Conservation (phyloP, 805 yeast genomes). For the Candida takata region DNA sequence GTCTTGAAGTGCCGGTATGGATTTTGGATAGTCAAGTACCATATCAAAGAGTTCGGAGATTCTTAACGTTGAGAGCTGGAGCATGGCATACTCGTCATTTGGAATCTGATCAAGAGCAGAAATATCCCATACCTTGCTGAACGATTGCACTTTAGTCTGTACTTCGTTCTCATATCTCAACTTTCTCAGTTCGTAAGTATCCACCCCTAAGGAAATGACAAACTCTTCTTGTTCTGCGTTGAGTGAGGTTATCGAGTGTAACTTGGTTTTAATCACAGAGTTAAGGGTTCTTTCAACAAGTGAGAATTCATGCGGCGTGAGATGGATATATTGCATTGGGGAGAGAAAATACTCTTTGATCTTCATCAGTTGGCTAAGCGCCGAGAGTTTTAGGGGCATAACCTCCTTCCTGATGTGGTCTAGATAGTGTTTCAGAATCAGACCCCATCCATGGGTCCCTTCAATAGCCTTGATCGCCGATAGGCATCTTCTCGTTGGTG, state of each 20-base stretch:
- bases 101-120: conserved; percentile 12
- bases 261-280: conserved; percentile 11
- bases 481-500: conserved; percentile 19
- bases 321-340: conserved; percentile 12
- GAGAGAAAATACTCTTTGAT: conserved; percentile 18
- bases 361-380: conserved; percentile 7
- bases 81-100: conserved; percentile 6
- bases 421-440: conserved; percentile 11
- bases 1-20: conserved; percentile 50
- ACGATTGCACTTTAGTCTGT: conserved; percentile 1
- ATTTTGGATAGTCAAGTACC: conserved; percentile 44
- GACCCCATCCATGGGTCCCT: not conserved
- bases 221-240: conserved; percentile 10
- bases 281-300: conserved; percentile 16
- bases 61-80: conserved; percentile 32
- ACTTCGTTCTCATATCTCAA: conserved; percentile 10
- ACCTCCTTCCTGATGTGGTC: conserved; percentile 15
- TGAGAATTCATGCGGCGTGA: conserved; percentile 10
- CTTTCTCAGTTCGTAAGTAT: conserved; percentile 8
- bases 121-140: conserved; percentile 14
- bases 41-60: conserved; percentile 54
- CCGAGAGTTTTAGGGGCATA: not conserved
- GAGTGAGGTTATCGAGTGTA: conserved; percentile 1
- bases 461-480: conserved; percentile 16
- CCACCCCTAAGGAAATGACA: conserved; percentile 17